Evolutionary conservation across 164 flowering plant species (phyloP).

Genomic region (Annona squamosa): DNA sequence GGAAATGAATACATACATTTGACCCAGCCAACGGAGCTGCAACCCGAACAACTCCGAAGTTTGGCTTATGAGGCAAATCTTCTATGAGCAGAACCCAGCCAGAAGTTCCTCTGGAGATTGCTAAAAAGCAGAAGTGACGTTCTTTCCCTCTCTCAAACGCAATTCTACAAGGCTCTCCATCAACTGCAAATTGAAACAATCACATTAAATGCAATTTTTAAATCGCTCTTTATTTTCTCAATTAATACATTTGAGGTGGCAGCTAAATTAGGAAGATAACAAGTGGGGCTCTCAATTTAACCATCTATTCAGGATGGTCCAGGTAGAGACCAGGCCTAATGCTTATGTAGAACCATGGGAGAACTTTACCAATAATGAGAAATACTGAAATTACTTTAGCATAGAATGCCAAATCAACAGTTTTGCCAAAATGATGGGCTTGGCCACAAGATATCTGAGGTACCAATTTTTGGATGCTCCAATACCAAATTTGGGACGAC

Average conservation of each 20-base stretch:
- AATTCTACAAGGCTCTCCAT: constrained; percentile 92
- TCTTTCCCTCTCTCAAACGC: constrained; percentile 97
- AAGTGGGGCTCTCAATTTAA: background rate
- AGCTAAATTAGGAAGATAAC: background rate
- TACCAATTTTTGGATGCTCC: too few species aligned
- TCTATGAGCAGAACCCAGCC: constrained; percentile 91
- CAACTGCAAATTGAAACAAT: constrained; percentile 45
- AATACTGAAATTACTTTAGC: too few species aligned
- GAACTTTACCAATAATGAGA: too few species aligned
- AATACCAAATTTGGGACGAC: too few species aligned
- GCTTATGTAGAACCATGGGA: too few species aligned
- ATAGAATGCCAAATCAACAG: too few species aligned
- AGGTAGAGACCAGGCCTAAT: too few species aligned
- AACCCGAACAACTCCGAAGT: constrained; percentile 66
- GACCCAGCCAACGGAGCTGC: constrained; percentile 84
- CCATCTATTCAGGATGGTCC: too few species aligned
- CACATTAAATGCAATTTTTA: background rate
- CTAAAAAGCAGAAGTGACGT: constrained; percentile 73
- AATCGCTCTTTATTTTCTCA: background rate
- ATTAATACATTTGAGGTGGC: background rate
- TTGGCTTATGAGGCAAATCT: constrained; percentile 52
- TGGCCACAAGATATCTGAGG: too few species aligned
- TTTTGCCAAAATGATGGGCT: too few species aligned
- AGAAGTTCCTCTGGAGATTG: constrained; percentile 53
- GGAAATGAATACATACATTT: constrained; percentile 43